A percentile compares a stretch with the other conserved stretches of the same genome.
phyloP scores from a whole-genome alignment of 2,329 filamentous ascomycete species.

The Helotiales sp. region DNA sequence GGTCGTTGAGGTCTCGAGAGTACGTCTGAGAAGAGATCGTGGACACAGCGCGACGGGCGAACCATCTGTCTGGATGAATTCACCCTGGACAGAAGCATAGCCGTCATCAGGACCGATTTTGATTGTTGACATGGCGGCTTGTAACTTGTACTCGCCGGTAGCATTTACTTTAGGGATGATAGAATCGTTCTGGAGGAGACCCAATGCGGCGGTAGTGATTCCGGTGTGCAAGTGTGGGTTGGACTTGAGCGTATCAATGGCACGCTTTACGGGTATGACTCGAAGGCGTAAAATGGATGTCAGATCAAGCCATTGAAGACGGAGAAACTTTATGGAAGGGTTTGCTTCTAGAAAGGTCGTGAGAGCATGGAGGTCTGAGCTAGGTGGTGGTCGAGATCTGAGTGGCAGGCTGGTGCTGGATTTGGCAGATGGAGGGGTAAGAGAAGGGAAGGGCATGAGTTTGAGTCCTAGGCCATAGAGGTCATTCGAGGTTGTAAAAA shows the following conservation, averaged over 20 bases:
- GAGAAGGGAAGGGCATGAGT: constrained; percentile 36
- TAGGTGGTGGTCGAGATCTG: constrained; percentile 7
- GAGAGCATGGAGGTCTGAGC: constrained; percentile 38
- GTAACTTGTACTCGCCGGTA: constrained; percentile 68
- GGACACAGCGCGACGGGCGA: constrained; percentile 63
- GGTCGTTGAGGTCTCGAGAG: constrained; percentile 56
- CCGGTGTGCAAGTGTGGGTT: constrained; percentile 53
- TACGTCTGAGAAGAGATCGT: constrained; percentile 62
- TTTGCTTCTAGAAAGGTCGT: constrained; percentile 55
- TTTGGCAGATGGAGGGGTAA: constrained; percentile 32
- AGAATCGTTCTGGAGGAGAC: constrained; percentile 70
- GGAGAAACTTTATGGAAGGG: constrained; percentile 65
- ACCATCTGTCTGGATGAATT: constrained; percentile 65
- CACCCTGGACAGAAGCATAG: constrained; percentile 69
- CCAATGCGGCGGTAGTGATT: constrained; percentile 67
- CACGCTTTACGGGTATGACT: constrained; percentile 67
- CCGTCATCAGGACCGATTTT: constrained; percentile 60
- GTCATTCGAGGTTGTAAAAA: constrained; percentile 79
- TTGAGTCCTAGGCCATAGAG: constrained; percentile 68
- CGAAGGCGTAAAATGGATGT: constrained; percentile 71
- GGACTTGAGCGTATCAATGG: constrained; percentile 50
- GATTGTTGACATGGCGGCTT: constrained; percentile 69
- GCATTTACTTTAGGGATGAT: constrained; percentile 58
- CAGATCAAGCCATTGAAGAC: constrained; percentile 79
- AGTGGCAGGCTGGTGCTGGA: background rate